Evolutionary conservation across 2,329 filamentous ascomycete genomes (phyloP).

Genomic region (Talaromyces pinophilus): DNA sequence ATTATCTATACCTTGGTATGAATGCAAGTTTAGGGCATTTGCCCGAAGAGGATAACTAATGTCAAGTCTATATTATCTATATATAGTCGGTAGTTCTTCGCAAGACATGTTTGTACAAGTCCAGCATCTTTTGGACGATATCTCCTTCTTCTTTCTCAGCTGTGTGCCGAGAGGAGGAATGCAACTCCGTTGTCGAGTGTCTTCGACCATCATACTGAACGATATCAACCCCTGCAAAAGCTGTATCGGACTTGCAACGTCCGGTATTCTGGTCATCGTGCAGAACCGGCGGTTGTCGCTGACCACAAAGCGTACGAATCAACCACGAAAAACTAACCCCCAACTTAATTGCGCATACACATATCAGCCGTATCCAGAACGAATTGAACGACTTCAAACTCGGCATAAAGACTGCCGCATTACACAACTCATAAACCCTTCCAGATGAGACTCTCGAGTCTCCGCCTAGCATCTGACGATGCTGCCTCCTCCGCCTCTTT

Average conservation of each 20-base stretch:
- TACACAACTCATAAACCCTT: slow-evolving; percentile 12
- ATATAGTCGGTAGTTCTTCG: not conserved
- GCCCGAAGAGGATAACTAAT: not conserved
- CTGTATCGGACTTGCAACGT: not conserved
- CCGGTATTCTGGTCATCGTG: not conserved
- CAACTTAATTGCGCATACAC: slow-evolving; percentile 18
- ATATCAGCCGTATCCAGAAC: slow-evolving; percentile 22
- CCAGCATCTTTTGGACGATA: slow-evolving; percentile 2
- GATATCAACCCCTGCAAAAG: not conserved
- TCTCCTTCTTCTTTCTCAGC: not conserved
- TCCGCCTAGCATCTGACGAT: not conserved
- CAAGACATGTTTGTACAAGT: slow-evolving; percentile 6
- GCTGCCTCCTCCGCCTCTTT: not conserved
- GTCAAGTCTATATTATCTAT: not conserved
- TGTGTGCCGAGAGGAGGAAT: not conserved
- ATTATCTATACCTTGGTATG: not conserved
- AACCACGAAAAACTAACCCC: slow-evolving; percentile 9
- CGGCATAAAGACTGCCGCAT: slow-evolving; percentile 16
- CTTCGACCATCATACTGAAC: not conserved
- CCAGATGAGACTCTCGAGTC: no score
- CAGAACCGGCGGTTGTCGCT: not conserved
- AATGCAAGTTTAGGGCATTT: not conserved
- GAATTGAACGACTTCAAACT: slow-evolving; percentile 22
- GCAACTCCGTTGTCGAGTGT: not conserved
- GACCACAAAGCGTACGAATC: slow-evolving; percentile 14